Percentiles rank a stretch among this genome's conserved stretches.
Conservation (phyloP, 2,329 filamentous ascomycete species). For the Hypoxylon sp. region DNA sequence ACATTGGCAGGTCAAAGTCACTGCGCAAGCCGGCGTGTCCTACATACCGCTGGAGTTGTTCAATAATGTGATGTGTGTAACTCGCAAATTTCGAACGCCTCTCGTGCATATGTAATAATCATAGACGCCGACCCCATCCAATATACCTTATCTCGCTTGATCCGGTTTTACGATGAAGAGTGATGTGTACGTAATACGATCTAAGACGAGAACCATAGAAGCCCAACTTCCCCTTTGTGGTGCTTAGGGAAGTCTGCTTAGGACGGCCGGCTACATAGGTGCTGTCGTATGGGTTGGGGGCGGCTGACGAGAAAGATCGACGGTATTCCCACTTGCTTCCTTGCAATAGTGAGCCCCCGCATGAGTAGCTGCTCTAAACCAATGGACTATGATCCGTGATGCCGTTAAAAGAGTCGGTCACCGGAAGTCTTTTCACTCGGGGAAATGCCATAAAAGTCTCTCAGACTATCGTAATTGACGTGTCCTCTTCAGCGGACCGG, state of each 20-base stretch:
- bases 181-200: slow-evolving; percentile 14
- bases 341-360: slow-evolving; percentile 2
- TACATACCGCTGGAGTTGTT: slow-evolving; percentile 25
- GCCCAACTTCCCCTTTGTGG: background rate
- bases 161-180: slow-evolving; percentile 5
- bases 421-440: slow-evolving; percentile 17
- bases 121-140: slow-evolving; percentile 9
- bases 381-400: slow-evolving; percentile 8
- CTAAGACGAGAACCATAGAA: background rate
- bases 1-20: slow-evolving; percentile 12
- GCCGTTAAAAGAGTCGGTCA: slow-evolving; percentile 29
- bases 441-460: slow-evolving; percentile 10
- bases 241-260: background rate
- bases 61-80: slow-evolving; percentile 27
- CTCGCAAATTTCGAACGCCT: slow-evolving; percentile 16
- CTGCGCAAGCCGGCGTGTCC: slow-evolving; percentile 10
- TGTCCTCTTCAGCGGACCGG: slow-evolving; percentile 23
- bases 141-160: slow-evolving; percentile 5
- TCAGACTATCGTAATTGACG: slow-evolving; percentile 17
- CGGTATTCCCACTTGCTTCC: slow-evolving; percentile 8
- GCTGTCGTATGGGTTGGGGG: background rate
- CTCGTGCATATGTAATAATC: slow-evolving; percentile 14
- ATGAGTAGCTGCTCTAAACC: background rate
- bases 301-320: slow-evolving; percentile 15
- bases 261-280: background rate